Percentiles rank a stretch among this genome's conserved stretches.
Conservation (phyloP, 768 basidiomycete genomes). For the Kwoniella mangroviensis region DNA sequence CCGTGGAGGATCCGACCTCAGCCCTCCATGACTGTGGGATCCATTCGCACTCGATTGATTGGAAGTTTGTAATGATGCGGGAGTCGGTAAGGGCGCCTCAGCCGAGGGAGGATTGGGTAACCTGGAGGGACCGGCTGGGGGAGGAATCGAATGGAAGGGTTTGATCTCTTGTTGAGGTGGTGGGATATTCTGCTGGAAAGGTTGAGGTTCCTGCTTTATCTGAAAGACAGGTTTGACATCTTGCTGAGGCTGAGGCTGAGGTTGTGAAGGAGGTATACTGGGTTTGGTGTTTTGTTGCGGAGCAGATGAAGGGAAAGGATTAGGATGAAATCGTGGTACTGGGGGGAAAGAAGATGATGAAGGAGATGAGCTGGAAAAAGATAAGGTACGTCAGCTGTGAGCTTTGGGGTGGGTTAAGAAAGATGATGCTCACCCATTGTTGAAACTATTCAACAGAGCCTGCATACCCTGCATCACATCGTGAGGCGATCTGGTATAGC, state of each 20-base stretch:
- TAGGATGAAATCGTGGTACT: background rate
- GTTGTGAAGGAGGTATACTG: slow-evolving; percentile 5
- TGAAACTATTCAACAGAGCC: slow-evolving; percentile 25
- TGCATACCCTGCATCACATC: slow-evolving; percentile 35
- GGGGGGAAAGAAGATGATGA: slow-evolving; percentile 15
- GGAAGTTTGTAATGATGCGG: background rate
- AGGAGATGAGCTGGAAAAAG: background rate
- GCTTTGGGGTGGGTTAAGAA: background rate
- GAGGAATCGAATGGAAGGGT: slow-evolving; percentile 28
- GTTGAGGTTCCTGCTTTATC: slow-evolving; percentile 9
- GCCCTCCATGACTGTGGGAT: slow-evolving; percentile 29
- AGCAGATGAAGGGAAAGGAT: slow-evolving; percentile 12
- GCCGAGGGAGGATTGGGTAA: slow-evolving; percentile 5
- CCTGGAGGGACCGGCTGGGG: slow-evolving; percentile 14
- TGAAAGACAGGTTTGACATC: slow-evolving; percentile 8
- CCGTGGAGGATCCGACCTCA: slow-evolving; percentile 46
- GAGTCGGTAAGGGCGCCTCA: background rate
- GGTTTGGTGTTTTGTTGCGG: slow-evolving; percentile 23
- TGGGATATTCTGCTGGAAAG: background rate
- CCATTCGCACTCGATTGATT: slow-evolving; percentile 23
- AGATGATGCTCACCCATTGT: slow-evolving; percentile 20
- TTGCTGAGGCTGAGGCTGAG: slow-evolving; percentile 5
- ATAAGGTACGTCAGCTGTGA: background rate
- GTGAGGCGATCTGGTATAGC: slow-evolving; percentile 11
- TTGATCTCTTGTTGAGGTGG: slow-evolving; percentile 13